Percentiles rank a stretch among this genome's conserved stretches.
Conservation (phyloP, 176 grass and related monocot species). For the Oryza rufipogon region DNA sequence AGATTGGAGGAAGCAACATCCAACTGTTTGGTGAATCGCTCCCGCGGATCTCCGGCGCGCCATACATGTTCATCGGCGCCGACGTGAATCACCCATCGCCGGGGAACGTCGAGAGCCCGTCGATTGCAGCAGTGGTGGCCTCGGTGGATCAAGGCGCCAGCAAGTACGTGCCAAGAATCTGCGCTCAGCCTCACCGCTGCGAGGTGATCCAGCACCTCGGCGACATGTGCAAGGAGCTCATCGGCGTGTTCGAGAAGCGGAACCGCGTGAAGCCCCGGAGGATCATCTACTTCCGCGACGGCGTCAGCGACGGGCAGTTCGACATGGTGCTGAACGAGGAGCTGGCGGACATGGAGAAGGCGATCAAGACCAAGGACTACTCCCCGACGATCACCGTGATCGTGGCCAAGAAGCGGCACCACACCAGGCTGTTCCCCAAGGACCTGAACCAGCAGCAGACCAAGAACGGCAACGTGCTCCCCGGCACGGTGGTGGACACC, state of each 20-base stretch:
- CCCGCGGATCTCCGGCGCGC: constrained; percentile 34
- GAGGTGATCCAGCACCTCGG: constrained; percentile 52
- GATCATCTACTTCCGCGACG: constrained; percentile 73
- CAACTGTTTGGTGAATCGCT: constrained; percentile 44
- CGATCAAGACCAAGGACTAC: constrained; percentile 35
- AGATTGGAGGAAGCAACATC: constrained; percentile 64
- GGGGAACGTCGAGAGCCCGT: constrained; percentile 48
- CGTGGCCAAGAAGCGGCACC: constrained; percentile 64
- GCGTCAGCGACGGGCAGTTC: constrained; percentile 64
- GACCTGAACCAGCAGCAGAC: not conserved
- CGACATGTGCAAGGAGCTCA: constrained; percentile 46
- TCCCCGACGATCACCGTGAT: constrained; percentile 60
- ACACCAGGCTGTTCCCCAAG: constrained; percentile 60
- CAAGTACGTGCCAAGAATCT: constrained; percentile 56
- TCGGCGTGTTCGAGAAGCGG: constrained; percentile 31
- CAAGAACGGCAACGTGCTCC: constrained; percentile 45
- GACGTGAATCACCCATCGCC: constrained; percentile 68
- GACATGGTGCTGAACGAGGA: constrained; percentile 56
- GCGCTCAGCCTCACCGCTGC: constrained; percentile 35
- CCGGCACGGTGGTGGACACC: constrained; percentile 64
- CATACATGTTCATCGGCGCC: constrained; percentile 67
- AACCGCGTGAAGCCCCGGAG: constrained; percentile 39
- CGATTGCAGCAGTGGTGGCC: constrained; percentile 60
- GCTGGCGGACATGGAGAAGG: constrained; percentile 39
- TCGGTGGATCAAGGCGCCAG: constrained; percentile 42